Evolutionary conservation across 2,329 filamentous ascomycete genomes (phyloP), one percentile per base, ranked within the genome.

Genomic region (Pseudofabraea citricarpa): DNA sequence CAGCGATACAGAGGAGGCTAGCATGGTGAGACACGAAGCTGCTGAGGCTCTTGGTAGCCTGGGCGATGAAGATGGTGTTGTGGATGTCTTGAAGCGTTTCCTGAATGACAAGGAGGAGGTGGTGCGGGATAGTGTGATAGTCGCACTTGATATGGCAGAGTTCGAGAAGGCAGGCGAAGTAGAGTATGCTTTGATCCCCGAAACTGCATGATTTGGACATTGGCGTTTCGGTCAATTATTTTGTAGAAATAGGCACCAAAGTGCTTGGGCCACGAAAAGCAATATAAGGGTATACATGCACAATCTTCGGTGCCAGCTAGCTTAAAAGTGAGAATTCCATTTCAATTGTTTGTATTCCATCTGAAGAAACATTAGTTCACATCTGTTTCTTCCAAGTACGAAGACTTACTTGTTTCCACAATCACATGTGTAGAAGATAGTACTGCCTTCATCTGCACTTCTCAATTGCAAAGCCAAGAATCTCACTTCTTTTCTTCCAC

Each of bases 1-100:
- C 46, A 85, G 85, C 57, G 76, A 98, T 63, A 70, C 78, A 38
- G 73, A 87, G 43, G 93, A 98, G 69, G 85, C 81, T 19, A 90
- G 90, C 59, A 98, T 98, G 93, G 93, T 98, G 44, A 83, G 93
- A 44, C 93, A 98, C 61, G 93, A 98, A 69, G 94, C 93, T 38
- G 93, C 94, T 2, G 93, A 98, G 70, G 93, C 93, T 19, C 79
- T 98, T 20, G 93, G 93, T 20, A 95, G 90, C 59, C 74, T 98
- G 23, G 94, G 93, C 19, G 89, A 95, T 18, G 90, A 96, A 65
- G 85, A 90, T 37, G 91, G 91, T 16, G 93, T 98, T 10, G 90
- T 96, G 62, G 87, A 89, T 44, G 85, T 81, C 4, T 64, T 98
- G 59, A 88, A 80, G 67, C 76, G 73, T 51, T 97, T 96, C 68